Conservation (phyloP, 495 filamentous ascomycete species). For the Glarea lozoyensis region DNA sequence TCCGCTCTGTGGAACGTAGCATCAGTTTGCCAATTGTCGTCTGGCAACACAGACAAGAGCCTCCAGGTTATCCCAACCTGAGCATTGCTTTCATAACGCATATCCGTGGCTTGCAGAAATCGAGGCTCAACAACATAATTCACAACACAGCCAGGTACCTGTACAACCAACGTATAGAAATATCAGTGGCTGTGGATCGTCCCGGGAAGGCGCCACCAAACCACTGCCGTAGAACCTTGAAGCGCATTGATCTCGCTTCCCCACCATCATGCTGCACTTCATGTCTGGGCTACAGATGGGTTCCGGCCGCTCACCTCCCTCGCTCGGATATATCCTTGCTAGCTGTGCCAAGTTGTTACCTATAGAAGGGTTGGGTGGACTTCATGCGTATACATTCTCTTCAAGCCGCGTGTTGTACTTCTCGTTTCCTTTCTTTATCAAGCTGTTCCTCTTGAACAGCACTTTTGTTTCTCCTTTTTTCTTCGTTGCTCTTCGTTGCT, state of each 20-base stretch:
- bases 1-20: too few species aligned
- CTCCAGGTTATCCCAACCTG: too few species aligned
- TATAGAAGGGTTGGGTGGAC: constrained; percentile 8
- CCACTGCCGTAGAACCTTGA: constrained; percentile 2
- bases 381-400: constrained; percentile 16
- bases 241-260: constrained; percentile 11
- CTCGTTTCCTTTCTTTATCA: constrained; percentile 22
- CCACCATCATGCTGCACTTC: constrained; percentile 23
- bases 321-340: too few species aligned
- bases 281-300: constrained; percentile 22
- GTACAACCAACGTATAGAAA: constrained; percentile 5
- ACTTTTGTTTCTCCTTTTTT: constrained; percentile 7
- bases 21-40: too few species aligned
- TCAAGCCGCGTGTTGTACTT: constrained; percentile 16
- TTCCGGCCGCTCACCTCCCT: too few species aligned
- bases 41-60: too few species aligned
- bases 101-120: too few species aligned
- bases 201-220: neutral
- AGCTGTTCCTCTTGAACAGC: constrained; percentile 21
- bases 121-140: too few species aligned
- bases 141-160: too few species aligned
- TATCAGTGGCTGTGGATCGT: neutral
- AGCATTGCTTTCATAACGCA: too few species aligned
- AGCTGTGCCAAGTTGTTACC: constrained; percentile 4
- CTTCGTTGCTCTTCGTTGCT: constrained; percentile 12